phyloP scores from a whole-genome alignment of 352 stramenopile species.

The Globisporangium mamillatum region DNA sequence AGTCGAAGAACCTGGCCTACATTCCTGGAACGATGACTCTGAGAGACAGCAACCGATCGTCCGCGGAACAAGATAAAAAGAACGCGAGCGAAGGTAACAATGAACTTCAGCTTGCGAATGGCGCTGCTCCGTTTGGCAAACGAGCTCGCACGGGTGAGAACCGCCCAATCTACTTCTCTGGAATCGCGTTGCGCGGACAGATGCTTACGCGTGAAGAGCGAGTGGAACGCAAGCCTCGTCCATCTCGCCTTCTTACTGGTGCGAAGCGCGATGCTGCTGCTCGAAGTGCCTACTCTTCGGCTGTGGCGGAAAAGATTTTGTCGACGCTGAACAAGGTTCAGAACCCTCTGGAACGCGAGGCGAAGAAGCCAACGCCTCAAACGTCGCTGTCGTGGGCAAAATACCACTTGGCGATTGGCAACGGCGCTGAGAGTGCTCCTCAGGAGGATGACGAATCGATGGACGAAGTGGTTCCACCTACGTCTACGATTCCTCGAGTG shows the following conservation, averaged over 20 bases:
- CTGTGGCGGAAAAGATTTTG: constrained; percentile 76
- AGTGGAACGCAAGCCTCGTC: constrained; percentile 50
- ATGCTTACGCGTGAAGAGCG: constrained; percentile 51
- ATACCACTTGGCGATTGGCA: constrained; percentile 65
- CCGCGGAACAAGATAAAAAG: constrained; percentile 12
- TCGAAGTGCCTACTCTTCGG: constrained; percentile 70
- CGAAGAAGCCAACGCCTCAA: constrained; percentile 68
- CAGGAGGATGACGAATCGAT: constrained; percentile 24
- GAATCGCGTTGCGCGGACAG: constrained; percentile 28
- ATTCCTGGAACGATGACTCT: constrained; percentile 34
- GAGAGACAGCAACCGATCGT: neutral
- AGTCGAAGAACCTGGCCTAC: constrained; percentile 31
- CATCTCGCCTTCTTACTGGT: constrained; percentile 74
- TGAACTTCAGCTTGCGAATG: constrained; percentile 21
- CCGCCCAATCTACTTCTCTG: constrained; percentile 37
- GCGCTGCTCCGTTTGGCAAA: constrained; percentile 41
- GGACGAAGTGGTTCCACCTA: constrained; percentile 51
- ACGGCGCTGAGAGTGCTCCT: constrained; percentile 23
- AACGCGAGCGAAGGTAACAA: constrained; percentile 25
- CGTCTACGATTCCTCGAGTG: constrained; percentile 44
- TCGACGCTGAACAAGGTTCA: constrained; percentile 81
- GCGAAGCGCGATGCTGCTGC: constrained; percentile 50
- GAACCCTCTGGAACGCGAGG: constrained; percentile 67
- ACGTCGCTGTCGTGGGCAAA: constrained; percentile 85
- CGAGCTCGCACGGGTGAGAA: constrained; percentile 39